Percentiles rank a stretch among this genome's conserved stretches.
Evolutionary conservation across 2,329 filamentous ascomycete genomes (phyloP).

Genomic region (Diplodia corticola): DNA sequence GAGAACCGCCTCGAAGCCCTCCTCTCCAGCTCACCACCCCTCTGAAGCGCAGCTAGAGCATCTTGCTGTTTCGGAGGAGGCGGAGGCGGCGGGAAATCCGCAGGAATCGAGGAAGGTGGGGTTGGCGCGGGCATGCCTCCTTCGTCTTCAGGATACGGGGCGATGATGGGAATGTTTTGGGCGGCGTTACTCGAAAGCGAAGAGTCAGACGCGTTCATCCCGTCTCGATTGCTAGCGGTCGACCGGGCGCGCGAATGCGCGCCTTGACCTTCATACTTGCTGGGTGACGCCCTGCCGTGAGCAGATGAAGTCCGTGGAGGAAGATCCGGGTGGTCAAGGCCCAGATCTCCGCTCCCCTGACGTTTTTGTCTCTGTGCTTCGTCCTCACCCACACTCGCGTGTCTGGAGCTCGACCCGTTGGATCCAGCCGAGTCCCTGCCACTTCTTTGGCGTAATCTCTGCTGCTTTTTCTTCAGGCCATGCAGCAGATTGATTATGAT

Average conservation of each 20-base stretch:
- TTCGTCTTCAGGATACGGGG: slow-evolving; percentile 67
- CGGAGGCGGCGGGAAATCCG: slow-evolving; percentile 67
- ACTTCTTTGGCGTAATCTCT: slow-evolving; percentile 68
- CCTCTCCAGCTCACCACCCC: slow-evolving; percentile 88
- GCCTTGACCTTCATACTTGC: slow-evolving; percentile 43
- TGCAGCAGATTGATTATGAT: slow-evolving; percentile 98
- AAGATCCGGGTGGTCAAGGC: slow-evolving; percentile 42
- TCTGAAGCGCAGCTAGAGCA: slow-evolving; percentile 84
- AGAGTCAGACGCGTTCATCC: slow-evolving; percentile 44
- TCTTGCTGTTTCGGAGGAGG: slow-evolving; percentile 82
- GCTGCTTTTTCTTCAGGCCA: slow-evolving; percentile 94
- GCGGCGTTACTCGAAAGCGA: slow-evolving; percentile 72
- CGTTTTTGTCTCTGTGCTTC: slow-evolving; percentile 36
- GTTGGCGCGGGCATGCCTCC: slow-evolving; percentile 49
- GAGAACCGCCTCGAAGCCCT: slow-evolving; percentile 92
- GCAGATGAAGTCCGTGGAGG: slow-evolving; percentile 50
- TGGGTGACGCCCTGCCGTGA: slow-evolving; percentile 47
- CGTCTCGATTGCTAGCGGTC: slow-evolving; percentile 30
- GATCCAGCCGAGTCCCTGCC: slow-evolving; percentile 47
- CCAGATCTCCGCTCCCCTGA: slow-evolving; percentile 44
- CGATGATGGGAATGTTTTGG: slow-evolving; percentile 73
- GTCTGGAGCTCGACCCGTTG: slow-evolving; percentile 43
- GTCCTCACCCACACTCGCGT: slow-evolving; percentile 35
- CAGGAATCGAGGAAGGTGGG: slow-evolving; percentile 44
- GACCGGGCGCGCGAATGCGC: slow-evolving; percentile 35